Evolutionary conservation across 2,329 filamentous ascomycete species (phyloP), one percentile per base, ranked within the genome.

Genomic region (Pseudocercospora crystallina): DNA sequence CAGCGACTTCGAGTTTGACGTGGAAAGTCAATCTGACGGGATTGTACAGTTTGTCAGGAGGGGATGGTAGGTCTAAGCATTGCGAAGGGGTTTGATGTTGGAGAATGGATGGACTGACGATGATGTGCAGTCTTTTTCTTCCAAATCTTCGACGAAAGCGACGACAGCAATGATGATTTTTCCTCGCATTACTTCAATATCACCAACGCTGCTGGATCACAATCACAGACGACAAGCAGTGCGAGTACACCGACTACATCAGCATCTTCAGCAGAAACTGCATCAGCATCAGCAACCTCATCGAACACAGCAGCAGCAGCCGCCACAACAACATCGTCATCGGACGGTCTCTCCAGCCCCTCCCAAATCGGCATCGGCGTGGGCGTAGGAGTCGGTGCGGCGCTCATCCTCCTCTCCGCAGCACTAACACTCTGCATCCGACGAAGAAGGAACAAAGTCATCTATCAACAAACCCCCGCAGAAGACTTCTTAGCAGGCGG

Each of bases 21-120:
- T 40, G 38, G 38, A 40, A 15, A 7, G 38, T 40, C 5, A 14
- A 40, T 26, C 29, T 40, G 38, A 40, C 13, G n/a, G 38, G 38
- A 12, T 12, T 26, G 29, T 40, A 15, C 15, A 40, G 38, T 26
- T n/a, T 40, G n/a, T 15, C 17, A 8, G 15, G 29, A 40, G 38
- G 38, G 15, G 12, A 40, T 40, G 76, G 76, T 78, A 61, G 36
- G 71, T 66, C 38, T 26, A 3, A 37, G 35, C 17, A 13, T 14
- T 17, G 20, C 4, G 20, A 26, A 26, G 7, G 7, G 20, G 3
- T 3, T 26, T 26, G 13, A n/a, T 15, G 35, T 3, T 17, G 5
- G 35, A 9, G 35, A 13, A 37, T 12, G 13, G 38, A 9, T 5
- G 11, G 15, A 8, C 38, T 40, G n/a, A 17, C 8, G 4, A 29